These are phyloP conservation scores for Clitocybe nebularis DNA, from an alignment of 1,284 basidiomycete species.

Conservation along the genomic window DNA sequence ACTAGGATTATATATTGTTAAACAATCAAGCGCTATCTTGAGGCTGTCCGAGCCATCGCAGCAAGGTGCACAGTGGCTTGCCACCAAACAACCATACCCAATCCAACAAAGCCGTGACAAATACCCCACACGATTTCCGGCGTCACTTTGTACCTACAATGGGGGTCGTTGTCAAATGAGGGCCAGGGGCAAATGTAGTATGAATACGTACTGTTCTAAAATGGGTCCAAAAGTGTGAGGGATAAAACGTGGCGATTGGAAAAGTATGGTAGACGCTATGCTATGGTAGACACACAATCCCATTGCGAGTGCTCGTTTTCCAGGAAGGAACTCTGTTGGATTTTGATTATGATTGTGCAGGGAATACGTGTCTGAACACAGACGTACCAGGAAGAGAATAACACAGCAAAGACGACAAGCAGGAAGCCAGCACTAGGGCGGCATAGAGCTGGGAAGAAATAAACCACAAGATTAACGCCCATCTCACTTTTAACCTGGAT, in stretches of 20 bases:
- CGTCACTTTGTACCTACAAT: constrained; percentile 51
- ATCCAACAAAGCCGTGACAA: constrained; percentile 61
- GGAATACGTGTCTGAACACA: background rate
- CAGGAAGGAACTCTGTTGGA: constrained; percentile 73
- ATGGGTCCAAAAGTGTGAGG: constrained; percentile 63
- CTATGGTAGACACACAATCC: constrained; percentile 75
- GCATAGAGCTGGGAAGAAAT: constrained; percentile 51
- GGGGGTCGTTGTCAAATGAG: constrained; percentile 3
- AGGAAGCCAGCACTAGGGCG: constrained; percentile 54
- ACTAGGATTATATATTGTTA: background rate
- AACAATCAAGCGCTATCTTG: no score
- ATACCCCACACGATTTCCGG: constrained; percentile 69
- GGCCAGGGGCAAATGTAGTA: background rate
- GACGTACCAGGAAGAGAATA: constrained; percentile 59
- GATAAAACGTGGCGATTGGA: constrained; percentile 74
- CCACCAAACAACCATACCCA: constrained; percentile 73
- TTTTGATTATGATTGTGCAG: background rate
- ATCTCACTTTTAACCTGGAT: background rate
- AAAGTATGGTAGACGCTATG: constrained; percentile 68
- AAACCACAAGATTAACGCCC: no score
- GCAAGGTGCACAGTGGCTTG: constrained; percentile 59
- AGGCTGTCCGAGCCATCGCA: constrained; percentile 35
- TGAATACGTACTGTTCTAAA: constrained; percentile 52
- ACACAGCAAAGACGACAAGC: constrained; percentile 54
- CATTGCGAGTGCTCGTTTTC: constrained; percentile 78